phyloP scores from a whole-genome alignment of 1,284 basidiomycete genomes.

The Puccinia hordei region DNA sequence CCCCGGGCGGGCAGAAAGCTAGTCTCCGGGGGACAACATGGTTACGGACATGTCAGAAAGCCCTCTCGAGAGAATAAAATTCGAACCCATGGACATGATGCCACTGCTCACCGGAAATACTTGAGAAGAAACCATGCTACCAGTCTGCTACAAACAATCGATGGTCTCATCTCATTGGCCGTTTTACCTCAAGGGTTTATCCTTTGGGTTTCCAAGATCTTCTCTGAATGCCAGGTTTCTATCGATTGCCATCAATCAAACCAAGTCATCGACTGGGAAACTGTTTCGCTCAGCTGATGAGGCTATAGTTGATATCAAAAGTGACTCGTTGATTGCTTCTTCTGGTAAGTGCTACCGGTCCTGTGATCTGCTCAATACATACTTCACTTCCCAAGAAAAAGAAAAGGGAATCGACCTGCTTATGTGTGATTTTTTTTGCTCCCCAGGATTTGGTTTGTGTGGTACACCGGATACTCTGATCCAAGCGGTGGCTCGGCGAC shows the following conservation, averaged over 20 bases:
- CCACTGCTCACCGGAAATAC: too few relatives aligned
- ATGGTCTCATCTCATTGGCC: neutral
- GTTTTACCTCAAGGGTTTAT: neutral
- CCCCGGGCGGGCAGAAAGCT: too few relatives aligned
- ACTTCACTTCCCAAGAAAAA: neutral
- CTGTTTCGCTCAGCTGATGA: conserved; percentile 44
- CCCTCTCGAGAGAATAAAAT: too few relatives aligned
- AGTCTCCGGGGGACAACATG: too few relatives aligned
- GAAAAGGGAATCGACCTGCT: neutral
- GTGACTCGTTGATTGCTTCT: conserved; percentile 38
- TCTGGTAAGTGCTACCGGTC: conserved; percentile 25
- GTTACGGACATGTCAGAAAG: too few relatives aligned
- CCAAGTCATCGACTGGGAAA: conserved; percentile 16
- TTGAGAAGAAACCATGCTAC: too few relatives aligned
- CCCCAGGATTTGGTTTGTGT: conserved; percentile 59
- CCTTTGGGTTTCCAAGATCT: neutral
- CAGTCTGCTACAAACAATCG: neutral
- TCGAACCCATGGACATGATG: too few relatives aligned
- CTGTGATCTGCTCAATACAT: neutral
- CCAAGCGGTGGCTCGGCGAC: conserved; percentile 72
- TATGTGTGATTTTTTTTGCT: neutral
- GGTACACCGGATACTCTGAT: conserved; percentile 74
- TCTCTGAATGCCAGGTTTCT: neutral
- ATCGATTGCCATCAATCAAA: conserved; percentile 8
- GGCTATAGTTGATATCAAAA: conserved; percentile 44